Conservation (phyloP, 2,329 filamentous ascomycete genomes). For the Podosphaera aphanis region DNA sequence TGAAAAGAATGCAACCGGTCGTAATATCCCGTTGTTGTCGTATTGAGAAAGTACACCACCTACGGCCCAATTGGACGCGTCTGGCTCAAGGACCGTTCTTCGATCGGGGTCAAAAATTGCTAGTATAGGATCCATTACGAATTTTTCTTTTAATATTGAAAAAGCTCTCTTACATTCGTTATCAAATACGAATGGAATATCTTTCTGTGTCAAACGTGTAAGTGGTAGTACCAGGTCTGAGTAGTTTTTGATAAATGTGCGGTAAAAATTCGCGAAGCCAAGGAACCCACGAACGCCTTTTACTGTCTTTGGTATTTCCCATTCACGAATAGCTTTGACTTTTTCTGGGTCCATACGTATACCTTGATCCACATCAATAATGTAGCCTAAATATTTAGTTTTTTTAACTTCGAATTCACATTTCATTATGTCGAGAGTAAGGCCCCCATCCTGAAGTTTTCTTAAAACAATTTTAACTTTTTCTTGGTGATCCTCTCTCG, state of each 20-base stretch:
- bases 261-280: too few species aligned
- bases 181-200: not conserved
- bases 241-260: not conserved
- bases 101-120: not conserved
- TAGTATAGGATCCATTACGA: not conserved
- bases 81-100: not conserved
- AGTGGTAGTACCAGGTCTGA: not conserved
- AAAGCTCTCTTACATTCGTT: not conserved
- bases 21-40: not conserved
- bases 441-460: not conserved
- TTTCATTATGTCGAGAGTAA: conserved; percentile 2
- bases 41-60: not conserved
- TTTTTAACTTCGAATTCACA: conserved; percentile 2
- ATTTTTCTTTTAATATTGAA: not conserved
- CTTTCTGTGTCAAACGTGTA: not conserved
- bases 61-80: not conserved
- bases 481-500: not conserved
- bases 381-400: not conserved
- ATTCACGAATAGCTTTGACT: too few species aligned
- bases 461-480: conserved; percentile 2
- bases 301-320: too few species aligned
- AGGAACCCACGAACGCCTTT: too few species aligned
- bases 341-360: too few species aligned
- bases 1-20: not conserved
- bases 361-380: too few species aligned